Base-by-base conservation (phyloP, 257 asterid species). In the Solanum chiquidenum region DNA sequence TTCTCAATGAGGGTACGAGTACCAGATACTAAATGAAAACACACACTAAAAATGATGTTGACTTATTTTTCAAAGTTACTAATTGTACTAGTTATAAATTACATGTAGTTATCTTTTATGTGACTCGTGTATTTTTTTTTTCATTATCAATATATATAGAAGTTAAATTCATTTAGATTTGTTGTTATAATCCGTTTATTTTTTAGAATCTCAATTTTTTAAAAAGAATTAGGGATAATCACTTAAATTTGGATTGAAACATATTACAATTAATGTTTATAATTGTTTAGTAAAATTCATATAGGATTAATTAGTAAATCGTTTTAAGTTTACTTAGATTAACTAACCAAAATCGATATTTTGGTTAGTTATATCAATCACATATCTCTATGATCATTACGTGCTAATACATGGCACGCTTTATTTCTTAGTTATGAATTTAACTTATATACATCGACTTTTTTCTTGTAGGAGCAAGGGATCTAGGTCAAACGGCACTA, bases 401-500 rank as follows among this genome's bases (percentile, higher is more conserved):
- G 27, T 20, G 27, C 12, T 58, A 58, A 0, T 58, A 58, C 66
- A 20, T 58, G 66, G 0, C 25, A 20, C 12, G 0, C 20, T 58
- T 58, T 58, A 20, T 21, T 58, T n/a, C n/a, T 20, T 58, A 58
- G 7, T 10, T 10, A 23, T 62, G 3, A 62, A 62, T 62, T 62
- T 62, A 62, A 62, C 71, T 25, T 25, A 64, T 25, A 64, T 64
- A 25, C 2, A 64, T 64, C 0, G 1, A 64, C 1, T 12, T 23
- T 33, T 82, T 9, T 12, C 37, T 38, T 6, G 29, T 33, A 92
- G 96, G 93, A 75, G 91, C 92, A 55, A 91, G 93, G 72, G 92
- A 92, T 58, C 86, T 88, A 64, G 95, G 93, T 27, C 96, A 91
- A 86, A 93, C 95, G 1, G 91, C 88, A 29, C 52, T 93, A 44